Evolutionary conservation across 78 protist genomes (phyloP).

Genomic region (slime mould (Dictyostelium discoideum)): DNA sequence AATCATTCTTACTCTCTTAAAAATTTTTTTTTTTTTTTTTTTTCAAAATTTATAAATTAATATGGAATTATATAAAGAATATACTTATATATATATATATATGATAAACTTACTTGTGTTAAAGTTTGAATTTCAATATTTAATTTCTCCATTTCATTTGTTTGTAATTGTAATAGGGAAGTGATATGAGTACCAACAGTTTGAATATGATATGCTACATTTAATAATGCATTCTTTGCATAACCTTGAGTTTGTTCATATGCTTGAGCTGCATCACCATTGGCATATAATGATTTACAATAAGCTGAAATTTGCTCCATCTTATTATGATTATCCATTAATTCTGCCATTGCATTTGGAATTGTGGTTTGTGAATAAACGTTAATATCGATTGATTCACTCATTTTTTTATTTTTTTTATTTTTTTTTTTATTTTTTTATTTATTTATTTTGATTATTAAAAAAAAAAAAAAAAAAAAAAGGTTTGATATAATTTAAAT

Average conservation of each 20-base stretch:
- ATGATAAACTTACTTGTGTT: slow-evolving; percentile 35
- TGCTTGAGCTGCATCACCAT: slow-evolving; percentile 47
- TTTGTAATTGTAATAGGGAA: slow-evolving; percentile 42
- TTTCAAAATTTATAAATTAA: not conserved
- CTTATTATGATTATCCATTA: slow-evolving; percentile 59
- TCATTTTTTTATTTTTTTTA: not conserved
- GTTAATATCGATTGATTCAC: slow-evolving; percentile 33
- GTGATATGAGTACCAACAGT: slow-evolving; percentile 63
- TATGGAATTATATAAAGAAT: too few species aligned
- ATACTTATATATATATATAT: not conserved
- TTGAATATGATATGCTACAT: slow-evolving; percentile 69
- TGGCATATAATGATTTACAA: slow-evolving; percentile 54
- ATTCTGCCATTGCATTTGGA: slow-evolving; percentile 41
- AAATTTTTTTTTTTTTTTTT: not conserved
- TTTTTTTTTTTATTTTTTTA: too few species aligned
- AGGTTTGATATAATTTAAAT: too few species aligned
- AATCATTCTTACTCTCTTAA: slow-evolving; percentile 61
- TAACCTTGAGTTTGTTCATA: slow-evolving; percentile 71
- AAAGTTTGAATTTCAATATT: slow-evolving; percentile 19
- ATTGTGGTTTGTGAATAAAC: slow-evolving; percentile 30
- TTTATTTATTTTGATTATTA: not conserved
- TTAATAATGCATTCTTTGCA: slow-evolving; percentile 69
- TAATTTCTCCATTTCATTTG: slow-evolving; percentile 38
- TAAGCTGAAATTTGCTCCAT: slow-evolving; percentile 50
- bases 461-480: too few species aligned